Conservation (phyloP, 2,329 filamentous ascomycete species). For the Talaromyces sp. region DNA sequence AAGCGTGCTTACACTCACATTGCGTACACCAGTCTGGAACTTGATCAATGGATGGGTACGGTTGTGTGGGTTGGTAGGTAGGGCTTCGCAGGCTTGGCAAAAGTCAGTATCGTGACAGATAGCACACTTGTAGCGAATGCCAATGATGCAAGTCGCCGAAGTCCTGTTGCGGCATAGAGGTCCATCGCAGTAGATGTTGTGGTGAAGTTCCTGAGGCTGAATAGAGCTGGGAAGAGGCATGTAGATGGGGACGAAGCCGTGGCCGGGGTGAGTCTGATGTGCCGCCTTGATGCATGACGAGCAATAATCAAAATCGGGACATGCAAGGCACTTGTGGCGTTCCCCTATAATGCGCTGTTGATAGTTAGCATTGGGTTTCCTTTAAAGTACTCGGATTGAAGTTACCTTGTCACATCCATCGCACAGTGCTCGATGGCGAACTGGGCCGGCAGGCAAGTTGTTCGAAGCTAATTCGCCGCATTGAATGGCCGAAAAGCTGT, state of each 20-base stretch:
- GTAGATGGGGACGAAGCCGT: slow-evolving; percentile 87
- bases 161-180: slow-evolving; percentile 67
- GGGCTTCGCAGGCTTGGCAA: slow-evolving; percentile 88
- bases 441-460: slow-evolving; percentile 71
- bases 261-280: slow-evolving; percentile 66
- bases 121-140: slow-evolving; percentile 92
- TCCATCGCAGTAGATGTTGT: slow-evolving; percentile 91
- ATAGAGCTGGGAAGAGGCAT: slow-evolving; percentile 55
- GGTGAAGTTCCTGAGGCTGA: slow-evolving; percentile 57
- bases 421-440: slow-evolving; percentile 79
- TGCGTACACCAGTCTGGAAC: slow-evolving; percentile 87
- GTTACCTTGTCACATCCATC: slow-evolving; percentile 79
- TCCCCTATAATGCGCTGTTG: slow-evolving; percentile 71
- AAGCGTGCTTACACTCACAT: slow-evolving; percentile 79
- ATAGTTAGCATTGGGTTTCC: background rate
- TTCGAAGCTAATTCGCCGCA: background rate
- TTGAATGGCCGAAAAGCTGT: slow-evolving; percentile 62
- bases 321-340: slow-evolving; percentile 94
- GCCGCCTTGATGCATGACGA: slow-evolving; percentile 66
- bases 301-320: slow-evolving; percentile 98
- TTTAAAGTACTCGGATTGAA: background rate
- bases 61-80: slow-evolving; percentile 80
- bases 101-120: slow-evolving; percentile 94
- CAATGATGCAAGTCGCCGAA: slow-evolving; percentile 60
- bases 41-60: slow-evolving; percentile 95